Conservation (phyloP, 352 stramenopile species). For the Phytophthora pinifolia region DNA sequence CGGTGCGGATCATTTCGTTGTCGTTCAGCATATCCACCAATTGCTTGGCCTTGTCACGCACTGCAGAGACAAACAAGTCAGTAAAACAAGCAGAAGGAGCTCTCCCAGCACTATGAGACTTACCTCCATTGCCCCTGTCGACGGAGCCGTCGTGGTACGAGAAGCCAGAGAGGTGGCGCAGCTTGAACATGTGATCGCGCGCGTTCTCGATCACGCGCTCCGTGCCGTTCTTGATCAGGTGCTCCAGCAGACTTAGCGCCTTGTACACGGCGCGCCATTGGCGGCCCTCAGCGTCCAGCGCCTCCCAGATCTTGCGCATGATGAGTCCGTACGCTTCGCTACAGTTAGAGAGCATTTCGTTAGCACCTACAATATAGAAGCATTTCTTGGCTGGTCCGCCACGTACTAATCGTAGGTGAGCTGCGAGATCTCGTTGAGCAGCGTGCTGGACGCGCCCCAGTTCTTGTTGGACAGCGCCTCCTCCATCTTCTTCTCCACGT, state of each 20-base stretch:
- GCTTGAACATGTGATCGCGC: constrained; percentile 93
- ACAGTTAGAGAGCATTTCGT: constrained; percentile 16
- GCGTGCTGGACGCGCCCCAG: constrained; percentile 97
- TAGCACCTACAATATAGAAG: too few species aligned
- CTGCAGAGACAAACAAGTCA: constrained; percentile 31
- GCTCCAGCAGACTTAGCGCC: constrained; percentile 93
- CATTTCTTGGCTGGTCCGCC: too few species aligned
- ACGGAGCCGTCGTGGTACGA: constrained; percentile 87
- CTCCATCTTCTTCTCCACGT: constrained; percentile 89
- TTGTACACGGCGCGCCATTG: constrained; percentile 98
- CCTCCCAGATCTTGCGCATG: constrained; percentile 96
- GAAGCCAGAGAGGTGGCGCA: constrained; percentile 86
- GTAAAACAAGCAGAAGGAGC: background rate
- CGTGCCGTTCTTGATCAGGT: constrained; percentile 98
- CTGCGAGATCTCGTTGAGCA: constrained; percentile 97
- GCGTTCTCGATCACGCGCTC: constrained; percentile 98
- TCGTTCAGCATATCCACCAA: constrained; percentile 88
- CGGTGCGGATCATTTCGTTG: constrained; percentile 86
- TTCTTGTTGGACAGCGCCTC: constrained; percentile 99
- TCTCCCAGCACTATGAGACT: constrained; percentile 1
- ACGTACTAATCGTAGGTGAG: constrained; percentile 96
- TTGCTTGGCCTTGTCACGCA: constrained; percentile 90
- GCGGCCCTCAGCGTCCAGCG: constrained; percentile 82
- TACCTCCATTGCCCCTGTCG: constrained; percentile 85
- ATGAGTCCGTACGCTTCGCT: constrained; percentile 89